A percentile compares a stretch with the other conserved stretches of the same genome.
Evolutionary conservation across 129 eudicot genomes (phyloP).

Genomic region (Tanacetum coccineum): DNA sequence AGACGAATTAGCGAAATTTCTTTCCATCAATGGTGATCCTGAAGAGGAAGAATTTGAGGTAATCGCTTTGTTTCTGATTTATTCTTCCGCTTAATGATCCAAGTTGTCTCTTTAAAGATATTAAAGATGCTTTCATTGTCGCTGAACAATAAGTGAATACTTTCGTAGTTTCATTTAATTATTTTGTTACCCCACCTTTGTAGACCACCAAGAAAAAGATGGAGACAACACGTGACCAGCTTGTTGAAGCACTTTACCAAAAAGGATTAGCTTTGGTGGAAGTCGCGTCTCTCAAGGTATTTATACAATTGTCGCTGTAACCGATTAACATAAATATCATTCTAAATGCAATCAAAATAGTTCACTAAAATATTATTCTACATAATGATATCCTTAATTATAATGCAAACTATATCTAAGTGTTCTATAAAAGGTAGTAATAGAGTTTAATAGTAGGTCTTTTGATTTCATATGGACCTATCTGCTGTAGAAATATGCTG

Average conservation of each 20-base stretch:
- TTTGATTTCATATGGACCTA: too few relatives aligned
- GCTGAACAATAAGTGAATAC: not conserved
- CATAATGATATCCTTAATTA: not conserved
- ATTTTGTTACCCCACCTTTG: not conserved
- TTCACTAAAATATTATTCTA: not conserved
- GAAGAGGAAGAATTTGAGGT: slow-evolving; percentile 95
- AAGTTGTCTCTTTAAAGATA: slow-evolving; percentile 1
- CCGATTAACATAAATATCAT: too few relatives aligned
- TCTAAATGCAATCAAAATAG: not conserved
- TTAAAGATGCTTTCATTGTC: not conserved
- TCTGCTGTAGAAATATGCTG: not conserved
- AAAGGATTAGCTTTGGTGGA: slow-evolving; percentile 91
- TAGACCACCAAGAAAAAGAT: slow-evolving; percentile 77
- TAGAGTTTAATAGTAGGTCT: not conserved
- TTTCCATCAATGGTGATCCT: slow-evolving; percentile 68
- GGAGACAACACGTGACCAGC: slow-evolving; percentile 84
- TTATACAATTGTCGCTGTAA: not conserved
- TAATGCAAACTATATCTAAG: not conserved
- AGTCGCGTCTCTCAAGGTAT: slow-evolving; percentile 65
- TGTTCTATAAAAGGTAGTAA: not conserved
- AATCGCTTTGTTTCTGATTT: slow-evolving; percentile 18
- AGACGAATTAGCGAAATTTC: slow-evolving; percentile 76
- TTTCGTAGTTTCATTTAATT: not conserved
- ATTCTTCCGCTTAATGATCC: slow-evolving; percentile 2
- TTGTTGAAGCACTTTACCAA: slow-evolving; percentile 88